phyloP scores from a whole-genome alignment of 768 basidiomycete genomes.

The Lactarius indigo region DNA sequence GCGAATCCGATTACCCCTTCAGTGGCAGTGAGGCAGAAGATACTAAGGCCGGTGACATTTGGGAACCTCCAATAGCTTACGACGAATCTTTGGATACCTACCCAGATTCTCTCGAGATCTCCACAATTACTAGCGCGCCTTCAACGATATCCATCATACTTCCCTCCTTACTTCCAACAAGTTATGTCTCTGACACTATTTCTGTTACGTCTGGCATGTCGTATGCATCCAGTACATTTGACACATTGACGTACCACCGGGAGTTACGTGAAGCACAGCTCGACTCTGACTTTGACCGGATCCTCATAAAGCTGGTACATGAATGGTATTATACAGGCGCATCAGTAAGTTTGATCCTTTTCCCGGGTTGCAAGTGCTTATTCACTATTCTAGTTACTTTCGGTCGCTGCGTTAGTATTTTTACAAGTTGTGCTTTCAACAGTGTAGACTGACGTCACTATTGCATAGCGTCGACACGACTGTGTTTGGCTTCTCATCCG shows the following conservation, averaged over 20 bases:
- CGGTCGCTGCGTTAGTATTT: conserved; percentile 50
- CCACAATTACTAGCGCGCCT: neutral
- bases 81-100: conserved; percentile 5
- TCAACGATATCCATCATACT: conserved; percentile 16
- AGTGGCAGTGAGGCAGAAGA: conserved; percentile 31
- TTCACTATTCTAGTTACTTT: conserved; percentile 45
- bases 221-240: conserved; percentile 39
- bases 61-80: conserved; percentile 11
- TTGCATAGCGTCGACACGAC: conserved; percentile 43
- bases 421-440: neutral
- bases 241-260: conserved; percentile 53
- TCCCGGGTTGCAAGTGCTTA: neutral
- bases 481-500: conserved; percentile 57
- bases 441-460: conserved; percentile 3
- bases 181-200: conserved; percentile 35
- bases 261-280: conserved; percentile 47
- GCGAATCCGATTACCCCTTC: conserved; percentile 40
- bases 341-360: conserved; percentile 38
- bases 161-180: conserved; percentile 21
- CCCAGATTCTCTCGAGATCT: conserved; percentile 22
- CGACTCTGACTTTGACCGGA: conserved; percentile 49
- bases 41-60: conserved; percentile 11
- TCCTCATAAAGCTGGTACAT: conserved; percentile 45
- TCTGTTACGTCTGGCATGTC: conserved; percentile 32
- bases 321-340: conserved; percentile 71